Conservation (phyloP, 1,139 yeast species). For the Blastobotrys capitulatus region DNA sequence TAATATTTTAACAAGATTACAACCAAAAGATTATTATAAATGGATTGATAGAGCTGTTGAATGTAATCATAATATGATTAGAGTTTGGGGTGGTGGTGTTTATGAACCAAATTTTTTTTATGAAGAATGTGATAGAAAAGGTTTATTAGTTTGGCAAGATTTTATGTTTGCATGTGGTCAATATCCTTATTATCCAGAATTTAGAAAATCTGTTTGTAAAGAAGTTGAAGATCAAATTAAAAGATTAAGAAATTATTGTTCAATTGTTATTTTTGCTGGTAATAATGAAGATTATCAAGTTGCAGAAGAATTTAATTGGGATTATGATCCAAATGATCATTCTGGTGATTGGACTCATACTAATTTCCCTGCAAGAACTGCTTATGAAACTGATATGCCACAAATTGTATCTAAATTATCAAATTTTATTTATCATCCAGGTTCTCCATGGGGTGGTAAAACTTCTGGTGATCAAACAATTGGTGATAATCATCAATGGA, state of each 20-base stretch:
- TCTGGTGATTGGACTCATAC: slow-evolving; percentile 16
- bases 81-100: slow-evolving; percentile 49
- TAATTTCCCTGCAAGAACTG: slow-evolving; percentile 18
- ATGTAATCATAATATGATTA: slow-evolving; percentile 42
- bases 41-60: slow-evolving; percentile 36
- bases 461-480: slow-evolving; percentile 33
- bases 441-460: slow-evolving; percentile 41
- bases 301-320: slow-evolving; percentile 15
- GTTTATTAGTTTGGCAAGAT: slow-evolving; percentile 47
- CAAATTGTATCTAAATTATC: slow-evolving; percentile 23
- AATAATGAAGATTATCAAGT: slow-evolving; percentile 22
- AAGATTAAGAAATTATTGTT: slow-evolving; percentile 36
- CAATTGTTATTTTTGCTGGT: slow-evolving; percentile 17
- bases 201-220: slow-evolving; percentile 31
- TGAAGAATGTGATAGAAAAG: slow-evolving; percentile 40
- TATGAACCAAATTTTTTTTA: slow-evolving; percentile 42
- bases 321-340: slow-evolving; percentile 14
- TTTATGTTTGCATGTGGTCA: slow-evolving; percentile 51
- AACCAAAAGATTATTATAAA: slow-evolving; percentile 33
- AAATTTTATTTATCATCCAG: slow-evolving; percentile 37
- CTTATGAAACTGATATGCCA: slow-evolving; percentile 40
- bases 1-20: slow-evolving; percentile 35
- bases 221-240: slow-evolving; percentile 38
- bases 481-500: slow-evolving; percentile 48
- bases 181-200: slow-evolving; percentile 37